Conservation (phyloP, 371 early-diverging fungal species). For the Syncephalastrum contaminatum region DNA sequence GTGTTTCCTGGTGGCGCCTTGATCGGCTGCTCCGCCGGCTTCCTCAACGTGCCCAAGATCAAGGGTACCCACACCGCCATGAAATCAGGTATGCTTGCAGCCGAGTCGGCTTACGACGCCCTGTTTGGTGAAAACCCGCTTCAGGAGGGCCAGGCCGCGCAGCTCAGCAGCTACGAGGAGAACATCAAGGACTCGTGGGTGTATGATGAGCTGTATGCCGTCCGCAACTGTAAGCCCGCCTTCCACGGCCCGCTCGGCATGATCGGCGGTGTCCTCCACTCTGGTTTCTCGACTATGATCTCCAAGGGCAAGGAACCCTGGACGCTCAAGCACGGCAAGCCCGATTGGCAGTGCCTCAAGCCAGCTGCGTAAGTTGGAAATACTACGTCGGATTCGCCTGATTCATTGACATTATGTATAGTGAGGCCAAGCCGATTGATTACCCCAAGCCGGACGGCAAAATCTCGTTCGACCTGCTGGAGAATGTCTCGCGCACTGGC, state of each 20-base stretch:
- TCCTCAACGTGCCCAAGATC: constrained; percentile 97
- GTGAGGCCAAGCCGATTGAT: constrained; percentile 81
- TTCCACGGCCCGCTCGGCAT: constrained; percentile 91
- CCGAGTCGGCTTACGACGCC: constrained; percentile 80
- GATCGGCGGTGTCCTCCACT: constrained; percentile 84
- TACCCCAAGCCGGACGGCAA: constrained; percentile 98
- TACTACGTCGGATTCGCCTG: no score
- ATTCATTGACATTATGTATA: constrained; percentile 13
- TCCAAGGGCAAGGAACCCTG: constrained; percentile 91
- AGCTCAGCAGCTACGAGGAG: constrained; percentile 78
- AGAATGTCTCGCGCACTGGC: constrained; percentile 90
- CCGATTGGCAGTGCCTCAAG: constrained; percentile 81
- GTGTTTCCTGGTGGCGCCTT: constrained; percentile 96
- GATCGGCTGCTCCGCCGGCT: constrained; percentile 96
- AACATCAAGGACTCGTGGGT: constrained; percentile 88
- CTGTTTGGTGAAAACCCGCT: constrained; percentile 47
- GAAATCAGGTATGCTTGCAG: constrained; percentile 93
- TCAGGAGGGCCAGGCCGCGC: constrained; percentile 31
- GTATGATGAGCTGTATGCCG: constrained; percentile 87
- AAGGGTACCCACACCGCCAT: constrained; percentile 99
- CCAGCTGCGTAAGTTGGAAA: constrained; percentile 55
- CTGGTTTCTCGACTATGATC: constrained; percentile 88
- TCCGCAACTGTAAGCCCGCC: constrained; percentile 93
- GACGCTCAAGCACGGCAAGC: constrained; percentile 88
- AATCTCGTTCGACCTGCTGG: constrained; percentile 91